phyloP scores from a whole-genome alignment of 2,329 filamentous ascomycete genomes.

The Fusarium falciforme region DNA sequence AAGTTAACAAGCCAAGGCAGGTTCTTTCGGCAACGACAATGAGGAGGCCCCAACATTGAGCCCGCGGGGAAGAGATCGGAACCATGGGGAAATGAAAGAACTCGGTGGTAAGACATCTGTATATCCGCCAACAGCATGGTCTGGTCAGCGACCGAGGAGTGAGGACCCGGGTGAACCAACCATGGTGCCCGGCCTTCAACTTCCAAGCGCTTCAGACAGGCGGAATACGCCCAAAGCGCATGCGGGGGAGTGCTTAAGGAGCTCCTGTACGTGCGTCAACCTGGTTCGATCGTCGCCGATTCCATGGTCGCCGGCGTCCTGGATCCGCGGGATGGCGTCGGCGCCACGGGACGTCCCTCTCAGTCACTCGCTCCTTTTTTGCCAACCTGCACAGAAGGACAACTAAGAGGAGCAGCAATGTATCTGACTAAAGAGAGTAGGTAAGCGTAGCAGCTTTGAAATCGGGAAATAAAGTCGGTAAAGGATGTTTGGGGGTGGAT shows the following conservation, averaged over 20 bases:
- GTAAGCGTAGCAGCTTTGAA: background rate
- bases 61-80: background rate
- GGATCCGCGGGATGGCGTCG: conserved; percentile 9
- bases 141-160: background rate
- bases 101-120: background rate
- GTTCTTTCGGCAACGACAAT: background rate
- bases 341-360: background rate
- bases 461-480: conserved; percentile 2
- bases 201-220: background rate
- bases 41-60: background rate
- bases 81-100: background rate
- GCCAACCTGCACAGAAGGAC: background rate
- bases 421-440: background rate
- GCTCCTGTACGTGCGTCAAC: background rate
- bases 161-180: background rate
- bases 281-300: conserved; percentile 8
- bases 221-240: conserved; percentile 1
- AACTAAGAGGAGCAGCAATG: background rate
- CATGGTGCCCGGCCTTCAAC: background rate
- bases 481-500: background rate
- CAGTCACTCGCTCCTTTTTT: background rate
- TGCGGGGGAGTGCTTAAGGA: background rate
- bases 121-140: background rate
- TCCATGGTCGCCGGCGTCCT: background rate
- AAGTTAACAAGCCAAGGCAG: background rate